Conservation (phyloP, 2,329 filamentous ascomycete genomes). For the Ophiocordyceps australis region DNA sequence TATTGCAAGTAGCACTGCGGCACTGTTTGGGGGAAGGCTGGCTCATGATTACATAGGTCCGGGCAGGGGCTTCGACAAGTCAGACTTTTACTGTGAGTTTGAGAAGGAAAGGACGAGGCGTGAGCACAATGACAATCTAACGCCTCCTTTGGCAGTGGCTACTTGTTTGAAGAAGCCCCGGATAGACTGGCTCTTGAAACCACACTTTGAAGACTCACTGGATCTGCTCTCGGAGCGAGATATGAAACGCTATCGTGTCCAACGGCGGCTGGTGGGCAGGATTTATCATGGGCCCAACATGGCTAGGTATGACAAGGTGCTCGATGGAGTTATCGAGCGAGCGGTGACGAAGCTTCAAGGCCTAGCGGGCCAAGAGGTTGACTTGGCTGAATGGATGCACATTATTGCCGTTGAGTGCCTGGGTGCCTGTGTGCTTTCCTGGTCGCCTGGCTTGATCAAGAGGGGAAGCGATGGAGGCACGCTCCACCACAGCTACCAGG, state of each 20-base stretch:
- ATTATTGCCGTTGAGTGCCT: conserved; percentile 33
- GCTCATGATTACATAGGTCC: conserved; percentile 18
- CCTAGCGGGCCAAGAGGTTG: conserved; percentile 19
- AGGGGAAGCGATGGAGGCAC: conserved; percentile 25
- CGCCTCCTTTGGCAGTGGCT: conserved; percentile 23
- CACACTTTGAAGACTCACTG: conserved; percentile 22
- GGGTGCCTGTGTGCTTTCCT: conserved; percentile 27
- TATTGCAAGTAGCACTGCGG: no score
- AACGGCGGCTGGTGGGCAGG: conserved; percentile 29
- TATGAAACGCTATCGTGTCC: conserved; percentile 24
- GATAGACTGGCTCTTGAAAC: conserved; percentile 17
- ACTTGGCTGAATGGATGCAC: conserved; percentile 38
- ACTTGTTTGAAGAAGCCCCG: conserved; percentile 23
- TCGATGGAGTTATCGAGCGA: conserved; percentile 20
- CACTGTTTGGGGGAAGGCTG: no score
- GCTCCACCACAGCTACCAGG: conserved; percentile 26
- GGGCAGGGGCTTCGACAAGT: conserved; percentile 29
- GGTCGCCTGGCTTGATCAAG: conserved; percentile 29
- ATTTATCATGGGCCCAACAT: conserved; percentile 25
- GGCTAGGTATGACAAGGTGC: conserved; percentile 17
- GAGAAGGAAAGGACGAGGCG: not conserved
- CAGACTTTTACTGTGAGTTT: conserved; percentile 29
- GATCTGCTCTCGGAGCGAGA: conserved; percentile 32
- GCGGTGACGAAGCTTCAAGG: conserved; percentile 15
- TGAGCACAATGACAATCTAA: not conserved